Evolutionary conservation across 768 basidiomycete species (phyloP), one percentile per base, ranked within the genome.

Genomic region (Mycena venus): DNA sequence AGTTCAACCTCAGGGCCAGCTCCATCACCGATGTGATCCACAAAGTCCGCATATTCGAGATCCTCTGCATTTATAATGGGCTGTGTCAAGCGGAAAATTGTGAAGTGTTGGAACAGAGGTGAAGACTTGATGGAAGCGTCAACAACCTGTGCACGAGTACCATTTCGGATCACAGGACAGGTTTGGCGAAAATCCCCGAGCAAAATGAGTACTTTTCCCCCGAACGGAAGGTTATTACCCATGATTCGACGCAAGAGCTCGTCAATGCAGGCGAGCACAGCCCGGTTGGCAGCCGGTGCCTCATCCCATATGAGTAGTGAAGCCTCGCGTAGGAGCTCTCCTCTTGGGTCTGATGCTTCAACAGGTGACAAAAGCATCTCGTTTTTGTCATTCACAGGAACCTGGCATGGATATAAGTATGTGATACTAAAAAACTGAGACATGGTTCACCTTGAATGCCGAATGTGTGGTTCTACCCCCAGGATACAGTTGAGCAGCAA

Each of bases 401-500:
- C 42, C 42, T 44, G 14, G 14, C 36, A 38, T 17, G 42, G 6
- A 31, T 29, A 17, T 27, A 10, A 32, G 25, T n/a, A n/a, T n/a
- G 25, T 17, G 7, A 4, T 27, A 31, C 4, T 29, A 11, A 11
- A 56, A 31, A 11, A n/a, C 14, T 36, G 12, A 10, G 9, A 51
- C 11, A 19, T 12, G 9, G 11, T 10, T 2, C 42, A 86, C 85
- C 78, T 84, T 85, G 75, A 86, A 88, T 11, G 80, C 79, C 4
- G 83, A 84, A 71, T 86, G 85, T 0, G 83, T 83, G 0, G 86
- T 88, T 40, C 80, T 64, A 0, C 86, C 85, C 23, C 81, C 82
- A 12, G 79, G 76, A 72, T 86, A 87, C 10, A 51, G 9, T 25
- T 51, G n/a, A 5, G n/a, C 49, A 5, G 49, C 49, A 51, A 51